Percentiles rank a stretch among this genome's conserved stretches.
Conservation (phyloP, 306 rosid species). For the Quercus rubra region DNA sequence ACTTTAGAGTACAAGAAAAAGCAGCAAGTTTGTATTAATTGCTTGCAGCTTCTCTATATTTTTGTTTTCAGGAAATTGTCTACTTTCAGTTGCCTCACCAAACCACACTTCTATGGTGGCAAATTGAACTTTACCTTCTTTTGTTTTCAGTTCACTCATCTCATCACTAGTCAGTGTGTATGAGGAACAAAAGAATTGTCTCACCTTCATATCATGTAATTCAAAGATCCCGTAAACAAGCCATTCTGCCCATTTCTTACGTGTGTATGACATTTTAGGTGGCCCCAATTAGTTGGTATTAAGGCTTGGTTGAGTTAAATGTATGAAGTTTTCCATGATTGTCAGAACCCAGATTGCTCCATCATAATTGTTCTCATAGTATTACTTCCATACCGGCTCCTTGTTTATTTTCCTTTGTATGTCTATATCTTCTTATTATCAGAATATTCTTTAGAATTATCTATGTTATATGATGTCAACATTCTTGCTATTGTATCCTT, state of each 20-base stretch:
- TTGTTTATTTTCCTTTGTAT: background rate
- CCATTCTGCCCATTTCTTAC: background rate
- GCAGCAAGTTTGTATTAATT: background rate
- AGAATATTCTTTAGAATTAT: background rate
- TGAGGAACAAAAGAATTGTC: background rate
- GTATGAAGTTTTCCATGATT: background rate
- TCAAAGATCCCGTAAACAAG: background rate
- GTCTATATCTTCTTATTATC: background rate
- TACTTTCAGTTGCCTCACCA: background rate
- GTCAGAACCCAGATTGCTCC: background rate
- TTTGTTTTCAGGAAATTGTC: slow-evolving; percentile 17
- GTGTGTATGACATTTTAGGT: background rate
- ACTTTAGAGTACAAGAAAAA: background rate
- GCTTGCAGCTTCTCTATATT: background rate
- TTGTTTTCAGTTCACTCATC: background rate
- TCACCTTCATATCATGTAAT: slow-evolving; percentile 3
- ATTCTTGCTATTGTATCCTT: background rate
- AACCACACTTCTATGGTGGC: slow-evolving; percentile 9
- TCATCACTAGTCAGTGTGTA: background rate
- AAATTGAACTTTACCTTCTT: slow-evolving; percentile 1
- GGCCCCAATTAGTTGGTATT: background rate
- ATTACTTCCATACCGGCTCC: background rate
- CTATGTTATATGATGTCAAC: background rate
- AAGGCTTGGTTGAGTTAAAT: background rate
- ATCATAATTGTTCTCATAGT: background rate